Conservation (phyloP, 1,139 yeast species). For the Entelexis paramagnoliae region DNA sequence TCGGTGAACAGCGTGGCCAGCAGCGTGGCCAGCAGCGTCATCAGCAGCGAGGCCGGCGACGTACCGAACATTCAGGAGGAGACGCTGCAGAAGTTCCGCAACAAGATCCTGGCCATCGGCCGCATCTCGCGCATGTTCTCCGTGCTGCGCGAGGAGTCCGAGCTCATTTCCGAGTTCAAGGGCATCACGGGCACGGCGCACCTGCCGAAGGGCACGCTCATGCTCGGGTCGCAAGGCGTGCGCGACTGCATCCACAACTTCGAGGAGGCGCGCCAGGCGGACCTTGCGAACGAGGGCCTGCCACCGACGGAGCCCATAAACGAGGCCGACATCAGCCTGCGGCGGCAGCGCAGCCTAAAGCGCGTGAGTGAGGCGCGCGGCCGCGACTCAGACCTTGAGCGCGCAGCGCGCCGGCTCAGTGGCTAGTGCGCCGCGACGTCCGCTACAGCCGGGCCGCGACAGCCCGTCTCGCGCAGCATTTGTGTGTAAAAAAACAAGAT, state of each 20-base stretch:
- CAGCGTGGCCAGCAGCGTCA: not conserved
- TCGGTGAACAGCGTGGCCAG: not conserved
- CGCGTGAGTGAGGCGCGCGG: conserved; percentile 16
- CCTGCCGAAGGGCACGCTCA: conserved; percentile 78
- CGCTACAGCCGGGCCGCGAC: too few relatives aligned
- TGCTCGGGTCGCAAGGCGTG: conserved; percentile 76
- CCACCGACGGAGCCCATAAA: conserved; percentile 58
- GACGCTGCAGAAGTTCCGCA: conserved; percentile 38
- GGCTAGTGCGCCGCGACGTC: not conserved
- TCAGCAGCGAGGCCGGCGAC: not conserved
- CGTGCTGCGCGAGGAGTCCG: conserved; percentile 80
- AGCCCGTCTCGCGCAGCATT: too few relatives aligned
- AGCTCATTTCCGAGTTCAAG: conserved; percentile 73
- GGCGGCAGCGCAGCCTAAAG: conserved; percentile 36
- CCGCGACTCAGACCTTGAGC: conserved; percentile 1
- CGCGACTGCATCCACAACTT: conserved; percentile 59
- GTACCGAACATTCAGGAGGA: conserved; percentile 16
- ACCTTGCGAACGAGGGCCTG: conserved; percentile 71
- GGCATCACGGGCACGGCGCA: conserved; percentile 50
- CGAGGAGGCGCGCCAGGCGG: conserved; percentile 78
- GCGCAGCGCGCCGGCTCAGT: conserved; percentile 1
- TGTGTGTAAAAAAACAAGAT: not conserved
- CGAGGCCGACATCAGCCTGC: conserved; percentile 29
- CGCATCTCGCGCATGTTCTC: conserved; percentile 89
- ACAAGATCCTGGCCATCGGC: conserved; percentile 90